Base-by-base conservation (phyloP, 345 rosid genomes). In the Toxicodendron radicans region DNA sequence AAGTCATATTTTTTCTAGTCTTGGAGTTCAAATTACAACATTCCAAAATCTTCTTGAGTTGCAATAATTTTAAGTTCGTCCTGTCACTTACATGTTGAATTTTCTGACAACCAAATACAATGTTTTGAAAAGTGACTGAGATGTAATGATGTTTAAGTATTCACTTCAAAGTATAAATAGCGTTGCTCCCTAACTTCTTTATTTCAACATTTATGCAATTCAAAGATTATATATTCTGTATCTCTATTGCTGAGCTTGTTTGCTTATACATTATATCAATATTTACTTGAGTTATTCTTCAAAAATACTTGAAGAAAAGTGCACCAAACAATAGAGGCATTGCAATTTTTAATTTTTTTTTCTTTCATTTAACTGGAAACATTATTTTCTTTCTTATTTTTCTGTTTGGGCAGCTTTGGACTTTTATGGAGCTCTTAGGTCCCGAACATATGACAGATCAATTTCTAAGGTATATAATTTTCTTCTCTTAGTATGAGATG, bases 381-480 rank as follows among this genome's bases (percentile, higher is more conserved):
- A 20, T 64, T 5, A 21, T 46, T 32, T 32, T 2, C 56, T 58
- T 75, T 58, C 54, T 69, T 59, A 7, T 62, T 75, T 32, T 60
- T 56, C 3, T 79, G 58, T 27, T 63, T 74, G 59, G 56, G 66
- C 87, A 94, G 98, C 97, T 68, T 86, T 95, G 83, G 99, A 95
- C 80, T 95, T 92, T 79, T 95, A 92, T 76, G 97, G 99, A 80
- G 97, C 97, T 75, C 84, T 92, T 43, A 88, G 99, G 80, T 95
- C 97, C 16, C 87, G 95, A 66, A 95, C 97, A 71, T 95, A 91
- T 76, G 99, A 95, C 83, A 85, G 81, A 70, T 86, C 94, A 46
- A 95, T 95, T 81, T 87, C 87, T 49, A 85, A 90, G 97, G 97
- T 91, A 73, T n/a, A 35, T 57, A 52, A 58, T 45, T 69, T 56